Evolutionary conservation across 2,329 filamentous ascomycete species (phyloP), one percentile per base, ranked within the genome.

Genomic region (Aschersonia sp.): DNA sequence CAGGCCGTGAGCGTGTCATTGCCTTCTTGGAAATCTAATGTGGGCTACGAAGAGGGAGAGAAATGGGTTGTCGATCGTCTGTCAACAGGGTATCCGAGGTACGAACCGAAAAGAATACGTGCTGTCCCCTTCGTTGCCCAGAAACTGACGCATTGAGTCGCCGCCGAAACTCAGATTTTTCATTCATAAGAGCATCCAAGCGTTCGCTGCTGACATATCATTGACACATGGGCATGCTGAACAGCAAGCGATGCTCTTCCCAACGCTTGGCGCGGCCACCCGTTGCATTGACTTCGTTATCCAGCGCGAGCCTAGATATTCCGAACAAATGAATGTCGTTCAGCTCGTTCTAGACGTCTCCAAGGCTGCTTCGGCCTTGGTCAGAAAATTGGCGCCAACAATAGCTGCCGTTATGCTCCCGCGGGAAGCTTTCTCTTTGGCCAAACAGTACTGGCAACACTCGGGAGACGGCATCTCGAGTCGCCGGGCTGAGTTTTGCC

Each of bases 361-460:
- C 32, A 74, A 72, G 50, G 66, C 71, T 40, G 62, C 68, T 5
- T 67, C 76, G 1, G 65, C 72, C 5, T 66, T 72, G 35, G 69
- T 81, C n/a, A 66, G 63, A 43, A 68, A 72, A 39, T 63, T 84
- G 31, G 66, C 68, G 2, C 81, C 83, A 0, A 70, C 73, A 8
- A 68, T 89, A 29, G 84, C 76, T 1, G 81, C 80, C 30, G 80
- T 95, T 4, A 60, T 97, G 41, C 87, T 83, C 55, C 77, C 81
- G 0, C 69, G 74, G 43, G 76, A 80, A 10, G 66, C 79, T 14
- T 89, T 83, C 56, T 66, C 77, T 5, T 64, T 84, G 50, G 86
- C 87, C n/a, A 97, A 95, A 63, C 78, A 88, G 57, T 95, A 94
- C 58, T 98, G 92, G 92, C 92, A 97, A 62, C 92, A 98, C 63